phyloP scores from a whole-genome alignment of 2,329 filamentous ascomycete species.

The Mycosphaerella arachidis region DNA sequence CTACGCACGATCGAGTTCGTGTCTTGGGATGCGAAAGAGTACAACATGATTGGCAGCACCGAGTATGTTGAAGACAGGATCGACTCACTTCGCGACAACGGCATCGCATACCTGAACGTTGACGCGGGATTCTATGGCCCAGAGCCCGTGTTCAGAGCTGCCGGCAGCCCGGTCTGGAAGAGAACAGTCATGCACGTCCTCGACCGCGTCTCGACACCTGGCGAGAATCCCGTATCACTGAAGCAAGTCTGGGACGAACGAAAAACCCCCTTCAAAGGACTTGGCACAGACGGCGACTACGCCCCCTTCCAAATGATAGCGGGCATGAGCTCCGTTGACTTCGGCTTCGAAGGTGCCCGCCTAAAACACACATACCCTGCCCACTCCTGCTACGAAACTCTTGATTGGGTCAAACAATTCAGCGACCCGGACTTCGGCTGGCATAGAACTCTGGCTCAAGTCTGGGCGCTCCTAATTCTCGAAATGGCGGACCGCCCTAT shows the following conservation, averaged over 20 bases:
- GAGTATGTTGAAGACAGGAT: slow-evolving; percentile 88
- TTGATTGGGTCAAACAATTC: slow-evolving; percentile 74
- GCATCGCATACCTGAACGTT: slow-evolving; percentile 85
- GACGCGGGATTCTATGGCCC: slow-evolving; percentile 72
- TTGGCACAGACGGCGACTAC: slow-evolving; percentile 76
- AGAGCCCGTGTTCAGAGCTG: slow-evolving; percentile 62
- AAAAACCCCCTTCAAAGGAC: slow-evolving; percentile 57
- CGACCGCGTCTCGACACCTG: slow-evolving; percentile 68
- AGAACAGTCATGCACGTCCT: slow-evolving; percentile 68
- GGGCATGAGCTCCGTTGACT: slow-evolving; percentile 80
- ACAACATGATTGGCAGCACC: slow-evolving; percentile 89
- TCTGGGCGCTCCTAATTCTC: slow-evolving; percentile 76
- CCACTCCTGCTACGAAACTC: slow-evolving; percentile 85
- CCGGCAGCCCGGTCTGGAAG: slow-evolving; percentile 75
- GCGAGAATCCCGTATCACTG: slow-evolving; percentile 62
- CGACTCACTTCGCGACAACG: slow-evolving; percentile 66
- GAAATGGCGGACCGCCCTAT: slow-evolving; percentile 79
- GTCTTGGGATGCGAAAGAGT: slow-evolving; percentile 91
- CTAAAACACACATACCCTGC: slow-evolving; percentile 58
- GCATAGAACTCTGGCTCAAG: slow-evolving; percentile 71
- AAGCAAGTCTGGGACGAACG: slow-evolving; percentile 70
- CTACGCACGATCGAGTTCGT: slow-evolving; percentile 94
- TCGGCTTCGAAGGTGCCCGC: slow-evolving; percentile 64
- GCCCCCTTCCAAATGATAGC: slow-evolving; percentile 88
- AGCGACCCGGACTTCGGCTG: slow-evolving; percentile 77